phyloP scores from a whole-genome alignment of 495 filamentous ascomycete genomes.

The Aspergillus cavernicola region DNA sequence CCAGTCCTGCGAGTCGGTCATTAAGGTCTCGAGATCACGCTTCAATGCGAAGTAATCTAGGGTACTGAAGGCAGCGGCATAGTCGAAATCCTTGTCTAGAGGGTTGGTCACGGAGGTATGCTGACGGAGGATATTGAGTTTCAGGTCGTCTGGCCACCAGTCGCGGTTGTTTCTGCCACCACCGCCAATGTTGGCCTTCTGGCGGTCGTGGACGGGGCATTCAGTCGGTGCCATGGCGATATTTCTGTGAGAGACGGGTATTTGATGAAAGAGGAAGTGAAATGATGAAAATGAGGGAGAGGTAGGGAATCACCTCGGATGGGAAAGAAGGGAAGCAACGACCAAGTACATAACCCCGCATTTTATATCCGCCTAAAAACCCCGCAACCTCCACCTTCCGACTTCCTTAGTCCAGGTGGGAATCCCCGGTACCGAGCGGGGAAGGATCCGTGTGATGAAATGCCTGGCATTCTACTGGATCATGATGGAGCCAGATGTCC shows the following conservation, averaged over 20 bases:
- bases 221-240: background rate
- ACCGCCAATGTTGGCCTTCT: slow-evolving; percentile 51
- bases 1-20: slow-evolving; percentile 73
- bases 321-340: background rate
- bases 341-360: slow-evolving; percentile 1
- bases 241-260: background rate
- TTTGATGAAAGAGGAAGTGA: background rate
- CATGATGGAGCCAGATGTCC: background rate
- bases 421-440: background rate
- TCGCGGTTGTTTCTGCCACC: slow-evolving; percentile 58
- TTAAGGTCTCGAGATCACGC: slow-evolving; percentile 61
- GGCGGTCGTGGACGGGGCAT: slow-evolving; percentile 11
- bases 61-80: slow-evolving; percentile 63
- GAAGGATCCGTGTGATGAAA: background rate
- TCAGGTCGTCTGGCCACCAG: slow-evolving; percentile 68
- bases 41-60: slow-evolving; percentile 68
- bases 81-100: slow-evolving; percentile 58
- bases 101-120: slow-evolving; percentile 60
- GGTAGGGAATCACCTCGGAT: no score
- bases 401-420: no score
- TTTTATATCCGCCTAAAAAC: background rate
- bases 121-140: slow-evolving; percentile 68
- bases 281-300: background rate
- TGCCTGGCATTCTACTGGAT: background rate
- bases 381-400: slow-evolving; percentile 1